Evolutionary conservation across 257 asterid species (phyloP), one percentile per base, ranked within the genome.

Genomic region (Rehmannia glutinosa): DNA sequence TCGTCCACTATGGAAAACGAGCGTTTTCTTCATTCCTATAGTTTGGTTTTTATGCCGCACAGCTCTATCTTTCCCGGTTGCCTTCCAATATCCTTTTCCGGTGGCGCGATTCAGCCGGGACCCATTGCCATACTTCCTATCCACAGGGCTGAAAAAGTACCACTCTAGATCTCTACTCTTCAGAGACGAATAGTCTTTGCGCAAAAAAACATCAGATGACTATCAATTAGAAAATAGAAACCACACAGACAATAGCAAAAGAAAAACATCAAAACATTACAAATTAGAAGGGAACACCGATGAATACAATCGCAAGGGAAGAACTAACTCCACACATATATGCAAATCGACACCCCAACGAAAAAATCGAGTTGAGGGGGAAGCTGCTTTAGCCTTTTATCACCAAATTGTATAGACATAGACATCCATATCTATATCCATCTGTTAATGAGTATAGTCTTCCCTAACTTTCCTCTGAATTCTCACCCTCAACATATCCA

Each of bases 91-190:
- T 1, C 98, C 98, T 70, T 82, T 73, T 11, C 96, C 98, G 2
- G 98, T 92, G 63, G 98, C 98, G 0, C 98, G 90, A 68, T 92
- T 92, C 72, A 92, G 87, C 10, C 98, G 83, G 64, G 98, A 89
- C 67, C 97, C 98, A 38, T 89, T 89, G 13, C 96, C 97, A 8
- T 92, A 89, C 83, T 92, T 92, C 75, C 92, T 75, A 69, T 92
- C 98, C 56, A 87, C 95, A 0, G 98, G 92, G 75, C 97, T 87
- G 84, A 92, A 92, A 66, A 92, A 92, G 78, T 89, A 90, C 98
- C 97, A 92, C 70, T 92, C 98, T 12, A 84, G 77, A 73, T 92
- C 98, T 80, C 98, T 81, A 13, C 85, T 84, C 80, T 86, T 92
- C 63, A 87, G 70, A 8, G 90, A 84, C 3, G 98, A 84, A 71